Evolutionary conservation across 2,329 filamentous ascomycete genomes (phyloP), one percentile per base, ranked within the genome.

Genomic region (Pestalotiopsis sp.): DNA sequence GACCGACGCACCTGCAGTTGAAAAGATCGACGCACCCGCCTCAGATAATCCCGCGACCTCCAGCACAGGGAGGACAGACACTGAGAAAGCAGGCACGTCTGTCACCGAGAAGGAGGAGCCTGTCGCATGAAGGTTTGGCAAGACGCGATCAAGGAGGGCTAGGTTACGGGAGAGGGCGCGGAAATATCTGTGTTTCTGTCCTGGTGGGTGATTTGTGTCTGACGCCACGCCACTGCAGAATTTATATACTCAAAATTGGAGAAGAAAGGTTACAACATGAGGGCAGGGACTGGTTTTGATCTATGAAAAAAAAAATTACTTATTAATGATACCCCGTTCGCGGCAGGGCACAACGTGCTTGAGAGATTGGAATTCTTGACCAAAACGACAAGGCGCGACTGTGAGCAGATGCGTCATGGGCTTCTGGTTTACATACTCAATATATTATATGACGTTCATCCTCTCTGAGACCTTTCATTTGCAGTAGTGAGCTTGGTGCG

Each of bases 291-390:
- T n/a, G 27, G 57, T 23, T 62, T 62, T 39, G n/a, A 36, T 27
- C 59, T 39, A 62, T 62, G 59, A 17, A 62, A 62, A 31, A n/a
- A n/a, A 39, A n/a, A 36, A n/a, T 41, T 27, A 59, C 57, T 36
- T 62, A 39, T 38, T 36, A 38, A 62, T 62, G 59, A 62, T 62
- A 62, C 59, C 59, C 59, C 59, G n/a, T 36, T 62, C 31, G 59
- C 59, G 31, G 59, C 20, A 62, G 25, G 59, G 59, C 59, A 62
- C 45, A 52, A 52, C 45, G 45, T 52, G 45, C 45, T 52, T 52
- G 45, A n/a, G 45, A 38, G 27, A 39, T 38, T 38, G 31, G 25
- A 62, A 36, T 36, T 36, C 25, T 36, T 62, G 59, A 20, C 38
- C 25, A 62, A 17, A 14, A n/a, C 25, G 27, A 62, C 12, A 39